Base-by-base conservation (phyloP, 495 filamentous ascomycete species). In the Penicillium turbatum region DNA sequence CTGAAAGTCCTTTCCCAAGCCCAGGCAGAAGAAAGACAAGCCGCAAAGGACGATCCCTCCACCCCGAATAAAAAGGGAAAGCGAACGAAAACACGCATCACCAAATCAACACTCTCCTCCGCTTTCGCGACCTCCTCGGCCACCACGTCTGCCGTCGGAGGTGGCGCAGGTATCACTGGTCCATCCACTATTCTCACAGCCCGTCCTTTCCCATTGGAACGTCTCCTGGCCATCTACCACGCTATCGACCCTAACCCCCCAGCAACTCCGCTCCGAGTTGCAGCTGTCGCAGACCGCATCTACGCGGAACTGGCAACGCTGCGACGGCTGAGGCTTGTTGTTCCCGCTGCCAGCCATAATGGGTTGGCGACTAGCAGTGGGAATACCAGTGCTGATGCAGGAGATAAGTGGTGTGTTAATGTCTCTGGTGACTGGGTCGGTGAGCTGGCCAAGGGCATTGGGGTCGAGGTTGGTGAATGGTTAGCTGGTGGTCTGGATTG, bases 151-250 rank as follows among this genome's bases (percentile, higher is more conserved):
- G 71, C 72, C 10, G 57, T 62, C 6, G 63, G 66, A 8, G 66
- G 67, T 10, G 65, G 61, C 3, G 59, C 61, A 7, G 70, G 67
- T 21, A 70, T 78, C 73, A 88, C 57, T 78, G 87, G 70, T 60
- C 92, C 44, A 67, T 96, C 35, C 72, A 88, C 53, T 73, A 81
- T 96, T 5, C 83, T 87, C 11, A 86, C 91, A 13, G 74, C 74
- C 1, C 86, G 90, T 48, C 82, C 90, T 3, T 98, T 97, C 62
- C 81, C 88, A 15, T 72, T 97, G 9, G 93, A 98, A 72, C 78
- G 93, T 4, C 76, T 96, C 70, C 72, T 95, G 17, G 90, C 92
- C 0, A 95, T 98, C 24, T 91, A 92, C 59, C 84, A 86, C 24
- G 85, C 87, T 1, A 84, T 97, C 38, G 71, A 87, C 31, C 85